Evolutionary conservation across 148 eudicot species (phyloP).

Genomic region (Nyssa sinensis): DNA sequence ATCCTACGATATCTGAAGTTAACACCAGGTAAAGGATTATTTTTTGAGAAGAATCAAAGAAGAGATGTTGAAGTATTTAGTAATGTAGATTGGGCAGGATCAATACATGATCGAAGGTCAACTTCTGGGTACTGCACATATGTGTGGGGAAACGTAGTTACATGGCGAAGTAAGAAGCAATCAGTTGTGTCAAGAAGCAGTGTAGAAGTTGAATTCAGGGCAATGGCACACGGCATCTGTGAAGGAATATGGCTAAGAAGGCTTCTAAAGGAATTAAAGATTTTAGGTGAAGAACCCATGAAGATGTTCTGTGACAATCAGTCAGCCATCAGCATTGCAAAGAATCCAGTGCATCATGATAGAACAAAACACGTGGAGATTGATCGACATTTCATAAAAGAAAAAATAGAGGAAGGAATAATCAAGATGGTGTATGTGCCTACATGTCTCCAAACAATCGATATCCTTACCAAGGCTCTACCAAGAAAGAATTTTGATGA

Average conservation of each 20-base stretch:
- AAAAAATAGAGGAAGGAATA: no score
- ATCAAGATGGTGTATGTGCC: no score
- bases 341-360: background rate
- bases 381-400: no score
- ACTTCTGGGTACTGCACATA: no score
- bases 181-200: background rate
- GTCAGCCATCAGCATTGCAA: background rate
- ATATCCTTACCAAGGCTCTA: no score
- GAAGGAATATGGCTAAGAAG: slow-evolving; percentile 13
- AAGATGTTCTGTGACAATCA: slow-evolving; percentile 6
- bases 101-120: no score
- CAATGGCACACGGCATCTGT: background rate
- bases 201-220: slow-evolving; percentile 3
- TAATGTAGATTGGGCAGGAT: slow-evolving; percentile 1
- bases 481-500: no score
- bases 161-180: background rate
- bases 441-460: no score
- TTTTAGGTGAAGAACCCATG: background rate
- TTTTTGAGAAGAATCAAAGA: background rate
- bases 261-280: background rate
- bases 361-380: no score
- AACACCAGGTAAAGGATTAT: background rate
- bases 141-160: no score
- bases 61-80: background rate
- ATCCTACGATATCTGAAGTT: no score